Conservation (phyloP, 1,139 yeast genomes). For the Saccharomycopsis phalli region DNA sequence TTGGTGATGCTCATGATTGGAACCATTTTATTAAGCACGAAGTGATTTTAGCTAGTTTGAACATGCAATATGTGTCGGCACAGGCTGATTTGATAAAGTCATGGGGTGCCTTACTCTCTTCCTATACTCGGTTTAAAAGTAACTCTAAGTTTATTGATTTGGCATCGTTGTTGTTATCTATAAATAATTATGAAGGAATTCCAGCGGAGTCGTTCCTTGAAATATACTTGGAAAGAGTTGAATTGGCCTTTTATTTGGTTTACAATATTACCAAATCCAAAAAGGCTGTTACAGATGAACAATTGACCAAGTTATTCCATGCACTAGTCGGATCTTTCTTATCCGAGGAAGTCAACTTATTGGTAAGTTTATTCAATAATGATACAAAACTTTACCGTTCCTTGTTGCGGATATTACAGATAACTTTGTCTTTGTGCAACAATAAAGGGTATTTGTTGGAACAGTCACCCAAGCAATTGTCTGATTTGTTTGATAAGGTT, state of each 20-base stretch:
- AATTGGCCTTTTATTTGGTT: conserved; percentile 58
- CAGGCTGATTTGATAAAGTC: conserved; percentile 66
- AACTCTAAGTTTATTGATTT: conserved; percentile 34
- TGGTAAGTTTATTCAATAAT: conserved; percentile 33
- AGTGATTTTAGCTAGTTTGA: conserved; percentile 52
- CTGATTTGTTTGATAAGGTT: conserved; percentile 46
- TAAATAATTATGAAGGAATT: conserved; percentile 46
- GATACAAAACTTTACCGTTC: conserved; percentile 45
- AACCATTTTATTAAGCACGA: conserved; percentile 37
- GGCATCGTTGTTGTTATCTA: conserved; percentile 41
- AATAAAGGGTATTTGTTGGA: conserved; percentile 36
- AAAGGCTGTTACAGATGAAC: conserved; percentile 23
- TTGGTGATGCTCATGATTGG: conserved; percentile 32
- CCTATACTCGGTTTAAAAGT: conserved; percentile 38
- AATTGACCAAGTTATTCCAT: conserved; percentile 24
- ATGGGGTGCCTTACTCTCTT: conserved; percentile 68
- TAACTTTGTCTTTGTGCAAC: conserved; percentile 39
- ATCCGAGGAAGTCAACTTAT: conserved; percentile 40
- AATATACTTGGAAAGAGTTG: conserved; percentile 55
- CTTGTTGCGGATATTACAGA: conserved; percentile 46
- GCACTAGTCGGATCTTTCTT: conserved; percentile 34
- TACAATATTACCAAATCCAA: conserved; percentile 27
- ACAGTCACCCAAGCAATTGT: conserved; percentile 30
- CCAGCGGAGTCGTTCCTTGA: conserved; percentile 40
- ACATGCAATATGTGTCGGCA: conserved; percentile 55